These are phyloP conservation scores for Mycena floridula DNA, from an alignment of 768 basidiomycete species.

Conservation along the genomic window DNA sequence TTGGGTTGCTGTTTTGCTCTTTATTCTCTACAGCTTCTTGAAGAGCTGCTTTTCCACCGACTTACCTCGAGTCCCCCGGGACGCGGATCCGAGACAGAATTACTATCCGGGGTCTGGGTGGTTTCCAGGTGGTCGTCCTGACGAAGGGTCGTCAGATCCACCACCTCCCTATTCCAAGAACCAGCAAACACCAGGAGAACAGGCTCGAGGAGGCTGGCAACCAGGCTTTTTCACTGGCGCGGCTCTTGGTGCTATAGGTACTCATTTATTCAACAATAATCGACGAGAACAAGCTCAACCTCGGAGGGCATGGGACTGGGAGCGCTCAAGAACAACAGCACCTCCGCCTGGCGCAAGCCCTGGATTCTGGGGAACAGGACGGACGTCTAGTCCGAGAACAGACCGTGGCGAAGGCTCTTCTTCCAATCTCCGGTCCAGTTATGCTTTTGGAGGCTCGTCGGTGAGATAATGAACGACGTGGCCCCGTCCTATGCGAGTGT, in stretches of 20 bases:
- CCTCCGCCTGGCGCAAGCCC: neutral
- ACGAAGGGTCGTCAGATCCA: slow-evolving; percentile 27
- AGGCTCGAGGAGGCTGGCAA: slow-evolving; percentile 17
- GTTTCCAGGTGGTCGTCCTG: slow-evolving; percentile 45
- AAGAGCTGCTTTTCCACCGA: slow-evolving; percentile 40
- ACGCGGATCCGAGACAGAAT: slow-evolving; percentile 20
- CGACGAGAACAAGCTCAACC: slow-evolving; percentile 14
- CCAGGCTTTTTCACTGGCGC: slow-evolving; percentile 89
- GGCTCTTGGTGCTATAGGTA: slow-evolving; percentile 63
- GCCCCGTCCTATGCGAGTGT: too few relatives aligned
- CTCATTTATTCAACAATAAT: slow-evolving; percentile 35
- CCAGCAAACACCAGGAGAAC: slow-evolving; percentile 13
- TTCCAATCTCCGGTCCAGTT: slow-evolving; percentile 66
- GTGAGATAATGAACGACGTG: too few relatives aligned
- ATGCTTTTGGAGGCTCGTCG: slow-evolving; percentile 74
- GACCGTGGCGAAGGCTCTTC: slow-evolving; percentile 68
- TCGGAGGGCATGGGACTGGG: slow-evolving; percentile 49
- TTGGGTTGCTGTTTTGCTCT: slow-evolving; percentile 46
- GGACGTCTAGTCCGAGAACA: slow-evolving; percentile 23
- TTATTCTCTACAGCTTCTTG: slow-evolving; percentile 55
- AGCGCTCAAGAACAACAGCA: slow-evolving; percentile 28
- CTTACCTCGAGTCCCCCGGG: slow-evolving; percentile 23
- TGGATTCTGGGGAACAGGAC: slow-evolving; percentile 20
- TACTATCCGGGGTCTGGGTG: slow-evolving; percentile 30
- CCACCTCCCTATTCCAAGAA: slow-evolving; percentile 56